Conservation (phyloP, 306 rosid species). For the Cicer arietinum region DNA sequence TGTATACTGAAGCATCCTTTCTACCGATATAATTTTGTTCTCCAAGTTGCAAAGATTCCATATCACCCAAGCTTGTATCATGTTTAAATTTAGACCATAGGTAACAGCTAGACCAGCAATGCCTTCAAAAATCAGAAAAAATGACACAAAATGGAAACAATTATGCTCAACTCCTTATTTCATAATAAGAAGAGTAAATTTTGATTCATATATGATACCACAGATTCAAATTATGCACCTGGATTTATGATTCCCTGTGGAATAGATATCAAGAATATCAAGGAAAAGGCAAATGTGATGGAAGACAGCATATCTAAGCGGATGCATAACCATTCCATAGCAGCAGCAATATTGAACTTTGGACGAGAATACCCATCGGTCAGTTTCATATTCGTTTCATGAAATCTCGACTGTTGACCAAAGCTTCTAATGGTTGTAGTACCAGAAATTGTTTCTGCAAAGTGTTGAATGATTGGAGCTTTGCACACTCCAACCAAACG, state of each 20-base stretch:
- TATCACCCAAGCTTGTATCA: constrained; percentile 68
- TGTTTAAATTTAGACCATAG: constrained; percentile 80
- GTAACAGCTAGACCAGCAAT: constrained; percentile 89
- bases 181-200: neutral
- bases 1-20: constrained; percentile 78
- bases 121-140: constrained; percentile 49
- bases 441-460: constrained; percentile 85
- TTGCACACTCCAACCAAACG: constrained; percentile 82
- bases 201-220: constrained; percentile 7
- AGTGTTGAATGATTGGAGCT: constrained; percentile 90
- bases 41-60: constrained; percentile 78
- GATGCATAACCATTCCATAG: constrained; percentile 87
- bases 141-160: neutral
- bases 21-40: constrained; percentile 84
- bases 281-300: constrained; percentile 70
- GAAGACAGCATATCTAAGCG: constrained; percentile 77
- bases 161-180: constrained; percentile 16
- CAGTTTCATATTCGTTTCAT: constrained; percentile 70
- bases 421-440: constrained; percentile 86
- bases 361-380: constrained; percentile 75
- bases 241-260: constrained; percentile 82
- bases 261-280: constrained; percentile 72
- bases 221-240: constrained; percentile 50
- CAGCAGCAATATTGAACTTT: constrained; percentile 65
- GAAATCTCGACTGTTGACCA: constrained; percentile 76